Conservation (phyloP, 805 yeast species). For the Ascoidea rubescens region DNA sequence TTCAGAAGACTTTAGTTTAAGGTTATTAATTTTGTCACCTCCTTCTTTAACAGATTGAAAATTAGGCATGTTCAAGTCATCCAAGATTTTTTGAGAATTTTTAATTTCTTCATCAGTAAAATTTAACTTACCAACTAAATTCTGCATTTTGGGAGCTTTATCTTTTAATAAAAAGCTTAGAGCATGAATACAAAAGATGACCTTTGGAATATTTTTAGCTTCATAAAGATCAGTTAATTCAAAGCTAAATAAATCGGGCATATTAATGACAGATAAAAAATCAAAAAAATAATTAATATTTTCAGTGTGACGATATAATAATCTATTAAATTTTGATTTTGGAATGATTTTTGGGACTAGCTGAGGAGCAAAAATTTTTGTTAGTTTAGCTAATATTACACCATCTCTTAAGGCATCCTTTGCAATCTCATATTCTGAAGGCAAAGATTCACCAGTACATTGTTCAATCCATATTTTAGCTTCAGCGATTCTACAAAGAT, state of each 20-base stretch:
- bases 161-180: conserved; percentile 56
- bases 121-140: conserved; percentile 44
- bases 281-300: conserved; percentile 76
- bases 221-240: conserved; percentile 91
- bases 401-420: conserved; percentile 71
- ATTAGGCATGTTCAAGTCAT: conserved; percentile 65
- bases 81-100: conserved; percentile 46
- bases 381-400: conserved; percentile 65
- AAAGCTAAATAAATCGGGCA: conserved; percentile 81
- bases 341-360: conserved; percentile 39
- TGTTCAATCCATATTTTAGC: conserved; percentile 68
- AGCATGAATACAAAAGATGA: conserved; percentile 87
- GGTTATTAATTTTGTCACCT: neutral
- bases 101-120: conserved; percentile 59
- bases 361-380: conserved; percentile 58
- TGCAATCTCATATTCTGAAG: conserved; percentile 38
- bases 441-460: conserved; percentile 43
- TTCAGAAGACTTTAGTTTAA: neutral
- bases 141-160: conserved; percentile 44
- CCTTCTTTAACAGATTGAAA: conserved; percentile 27
- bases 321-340: conserved; percentile 31
- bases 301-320: conserved; percentile 85
- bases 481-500: conserved; percentile 66
- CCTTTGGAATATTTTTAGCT: conserved; percentile 83
- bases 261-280: conserved; percentile 50